Evolutionary conservation across 148 eudicot species (phyloP).

Genomic region (Amaranthus cruentus): DNA sequence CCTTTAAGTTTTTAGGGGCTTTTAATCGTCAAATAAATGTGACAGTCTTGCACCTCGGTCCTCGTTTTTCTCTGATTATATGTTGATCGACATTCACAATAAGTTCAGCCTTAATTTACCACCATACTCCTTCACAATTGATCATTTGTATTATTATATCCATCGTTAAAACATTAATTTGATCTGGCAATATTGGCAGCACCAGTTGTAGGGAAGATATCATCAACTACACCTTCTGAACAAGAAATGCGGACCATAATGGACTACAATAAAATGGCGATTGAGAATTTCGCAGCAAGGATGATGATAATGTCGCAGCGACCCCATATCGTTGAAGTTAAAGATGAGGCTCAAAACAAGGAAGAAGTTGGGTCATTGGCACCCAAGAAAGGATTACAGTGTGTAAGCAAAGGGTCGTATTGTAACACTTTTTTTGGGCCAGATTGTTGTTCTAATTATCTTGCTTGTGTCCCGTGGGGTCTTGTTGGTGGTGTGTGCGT

Average conservation of each 20-base stretch:
- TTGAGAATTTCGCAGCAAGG: background rate
- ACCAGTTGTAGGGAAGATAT: background rate
- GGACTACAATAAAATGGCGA: background rate
- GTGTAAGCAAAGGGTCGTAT: background rate
- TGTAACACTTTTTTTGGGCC: background rate
- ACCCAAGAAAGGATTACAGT: background rate
- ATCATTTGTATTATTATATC: background rate
- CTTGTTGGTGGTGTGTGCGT: conserved; percentile 1
- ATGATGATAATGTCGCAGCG: background rate
- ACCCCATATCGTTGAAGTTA: background rate
- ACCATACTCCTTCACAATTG: too few species aligned
- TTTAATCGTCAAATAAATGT: too few species aligned
- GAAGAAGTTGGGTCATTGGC: background rate
- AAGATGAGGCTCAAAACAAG: background rate
- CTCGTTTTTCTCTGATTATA: too few species aligned
- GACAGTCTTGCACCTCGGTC: too few species aligned
- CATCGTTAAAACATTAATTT: background rate
- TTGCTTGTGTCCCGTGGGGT: background rate
- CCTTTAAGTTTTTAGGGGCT: too few species aligned
- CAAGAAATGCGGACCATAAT: too few species aligned
- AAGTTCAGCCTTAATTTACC: too few species aligned
- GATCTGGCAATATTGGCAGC: background rate
- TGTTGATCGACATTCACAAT: too few species aligned
- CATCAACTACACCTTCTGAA: background rate
- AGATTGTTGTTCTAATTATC: background rate